Conservation (phyloP, 192 early-diverging fungal species). For the Lunasporangiospora selenospora region DNA sequence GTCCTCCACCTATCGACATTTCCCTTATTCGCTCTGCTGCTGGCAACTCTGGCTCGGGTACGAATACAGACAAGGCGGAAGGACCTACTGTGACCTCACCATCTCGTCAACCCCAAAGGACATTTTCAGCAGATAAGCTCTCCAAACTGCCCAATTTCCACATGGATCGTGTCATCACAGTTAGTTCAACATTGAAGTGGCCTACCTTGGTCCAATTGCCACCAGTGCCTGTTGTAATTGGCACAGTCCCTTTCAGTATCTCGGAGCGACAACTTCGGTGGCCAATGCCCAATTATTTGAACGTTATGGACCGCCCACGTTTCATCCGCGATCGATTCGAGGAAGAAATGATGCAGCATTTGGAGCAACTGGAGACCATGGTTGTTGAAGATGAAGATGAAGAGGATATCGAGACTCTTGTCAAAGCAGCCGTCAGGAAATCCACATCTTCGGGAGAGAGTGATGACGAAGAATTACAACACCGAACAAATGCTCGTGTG, state of each 20-base stretch:
- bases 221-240: slow-evolving; percentile 29
- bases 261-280: slow-evolving; percentile 34
- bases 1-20: slow-evolving; percentile 36
- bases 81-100: neutral
- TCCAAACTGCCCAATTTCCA: slow-evolving; percentile 24
- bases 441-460: slow-evolving; percentile 31
- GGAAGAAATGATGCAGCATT: slow-evolving; percentile 47
- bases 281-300: slow-evolving; percentile 42
- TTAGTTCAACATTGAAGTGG: slow-evolving; percentile 39
- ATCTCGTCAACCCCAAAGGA: neutral
- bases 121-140: slow-evolving; percentile 27
- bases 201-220: slow-evolving; percentile 38
- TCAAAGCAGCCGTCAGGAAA: slow-evolving; percentile 26
- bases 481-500: slow-evolving; percentile 9
- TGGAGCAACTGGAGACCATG: slow-evolving; percentile 35
- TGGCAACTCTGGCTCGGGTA: neutral
- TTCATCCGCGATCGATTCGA: slow-evolving; percentile 46
- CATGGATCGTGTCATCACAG: slow-evolving; percentile 26
- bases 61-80: too few relatives aligned
- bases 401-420: slow-evolving; percentile 25
- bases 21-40: slow-evolving; percentile 17
- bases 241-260: slow-evolving; percentile 32
- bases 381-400: slow-evolving; percentile 38
- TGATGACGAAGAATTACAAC: slow-evolving; percentile 34
- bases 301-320: slow-evolving; percentile 36